Evolutionary conservation across 2,329 filamentous ascomycete genomes (phyloP).

Genomic region (Lasiodiplodia citricola): DNA sequence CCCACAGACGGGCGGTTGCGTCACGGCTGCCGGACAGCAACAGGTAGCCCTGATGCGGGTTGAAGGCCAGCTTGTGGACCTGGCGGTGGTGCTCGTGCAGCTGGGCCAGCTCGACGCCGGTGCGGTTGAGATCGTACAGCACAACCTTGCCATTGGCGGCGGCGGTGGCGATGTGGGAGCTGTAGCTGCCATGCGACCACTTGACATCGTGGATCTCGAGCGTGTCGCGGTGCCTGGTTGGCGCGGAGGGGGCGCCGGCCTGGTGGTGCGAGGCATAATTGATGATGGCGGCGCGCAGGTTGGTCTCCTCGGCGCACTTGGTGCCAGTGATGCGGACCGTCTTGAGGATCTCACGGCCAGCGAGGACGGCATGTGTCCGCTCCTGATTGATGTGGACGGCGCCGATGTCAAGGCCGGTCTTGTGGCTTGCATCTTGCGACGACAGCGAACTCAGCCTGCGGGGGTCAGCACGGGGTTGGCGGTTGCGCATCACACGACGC

Average conservation of each 20-base stretch:
- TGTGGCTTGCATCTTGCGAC: conserved; percentile 64
- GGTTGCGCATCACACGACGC: conserved; percentile 31
- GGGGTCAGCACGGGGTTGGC: conserved; percentile 7
- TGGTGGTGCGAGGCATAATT: conserved; percentile 59
- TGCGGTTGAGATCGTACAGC: conserved; percentile 67
- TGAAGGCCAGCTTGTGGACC: conserved; percentile 70
- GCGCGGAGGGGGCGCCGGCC: conserved; percentile 47
- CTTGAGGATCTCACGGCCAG: conserved; percentile 69
- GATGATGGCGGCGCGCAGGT: conserved; percentile 65
- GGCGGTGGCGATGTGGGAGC: conserved; percentile 66
- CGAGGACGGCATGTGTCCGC: conserved; percentile 67
- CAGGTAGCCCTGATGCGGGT: conserved; percentile 64
- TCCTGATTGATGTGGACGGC: conserved; percentile 68
- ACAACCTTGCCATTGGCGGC: conserved; percentile 69
- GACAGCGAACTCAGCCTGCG: conserved; percentile 51
- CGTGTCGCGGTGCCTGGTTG: conserved; percentile 61
- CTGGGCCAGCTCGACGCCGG: conserved; percentile 64
- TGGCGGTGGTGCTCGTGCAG: conserved; percentile 69
- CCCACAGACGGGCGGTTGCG: conserved; percentile 68
- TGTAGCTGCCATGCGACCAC: conserved; percentile 68
- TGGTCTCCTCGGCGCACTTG: conserved; percentile 65
- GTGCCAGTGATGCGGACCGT: conserved; percentile 65
- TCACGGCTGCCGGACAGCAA: conserved; percentile 70
- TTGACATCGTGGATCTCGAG: conserved; percentile 70
- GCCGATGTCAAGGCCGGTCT: conserved; percentile 67